A percentile compares a stretch with the other conserved stretches of the same genome.
Conservation (phyloP, 176 grass and related monocot genomes). For the Phoenix dactylifera region DNA sequence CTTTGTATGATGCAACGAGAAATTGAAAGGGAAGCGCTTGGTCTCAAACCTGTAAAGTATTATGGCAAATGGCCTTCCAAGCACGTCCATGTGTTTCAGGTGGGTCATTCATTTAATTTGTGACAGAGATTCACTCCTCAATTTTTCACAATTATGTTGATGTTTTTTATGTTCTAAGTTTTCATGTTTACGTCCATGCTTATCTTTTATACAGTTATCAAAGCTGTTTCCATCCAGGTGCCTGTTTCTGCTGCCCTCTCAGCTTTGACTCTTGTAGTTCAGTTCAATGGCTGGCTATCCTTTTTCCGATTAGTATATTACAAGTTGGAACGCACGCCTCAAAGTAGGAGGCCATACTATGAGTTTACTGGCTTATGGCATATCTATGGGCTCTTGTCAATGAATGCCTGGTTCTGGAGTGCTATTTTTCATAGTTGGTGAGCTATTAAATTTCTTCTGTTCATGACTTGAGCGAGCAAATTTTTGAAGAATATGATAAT, state of each 20-base stretch:
- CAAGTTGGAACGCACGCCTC: constrained; percentile 62
- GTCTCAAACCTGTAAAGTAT: constrained; percentile 63
- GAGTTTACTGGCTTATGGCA: constrained; percentile 87
- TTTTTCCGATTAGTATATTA: constrained; percentile 83
- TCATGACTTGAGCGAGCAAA: no score
- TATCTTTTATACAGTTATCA: background rate
- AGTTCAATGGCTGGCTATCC: constrained; percentile 86
- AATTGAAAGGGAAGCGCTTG: constrained; percentile 51
- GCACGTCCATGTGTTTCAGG: constrained; percentile 81
- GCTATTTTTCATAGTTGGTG: constrained; percentile 91
- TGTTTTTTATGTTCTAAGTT: background rate
- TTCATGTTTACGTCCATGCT: background rate
- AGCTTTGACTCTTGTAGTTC: constrained; percentile 66
- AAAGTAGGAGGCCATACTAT: constrained; percentile 63
- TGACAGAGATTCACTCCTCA: background rate
- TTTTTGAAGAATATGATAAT: no score
- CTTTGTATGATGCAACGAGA: constrained; percentile 89
- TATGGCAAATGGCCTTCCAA: constrained; percentile 89
- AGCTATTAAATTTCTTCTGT: background rate
- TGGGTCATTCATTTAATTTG: constrained; percentile 15
- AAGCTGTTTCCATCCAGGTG: constrained; percentile 35
- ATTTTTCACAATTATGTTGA: no score
- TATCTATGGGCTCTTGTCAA: constrained; percentile 63
- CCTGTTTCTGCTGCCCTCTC: constrained; percentile 71
- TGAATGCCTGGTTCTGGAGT: constrained; percentile 97